Base-by-base conservation (phyloP, 768 basidiomycete species). In the Agrocybe chaxingu region DNA sequence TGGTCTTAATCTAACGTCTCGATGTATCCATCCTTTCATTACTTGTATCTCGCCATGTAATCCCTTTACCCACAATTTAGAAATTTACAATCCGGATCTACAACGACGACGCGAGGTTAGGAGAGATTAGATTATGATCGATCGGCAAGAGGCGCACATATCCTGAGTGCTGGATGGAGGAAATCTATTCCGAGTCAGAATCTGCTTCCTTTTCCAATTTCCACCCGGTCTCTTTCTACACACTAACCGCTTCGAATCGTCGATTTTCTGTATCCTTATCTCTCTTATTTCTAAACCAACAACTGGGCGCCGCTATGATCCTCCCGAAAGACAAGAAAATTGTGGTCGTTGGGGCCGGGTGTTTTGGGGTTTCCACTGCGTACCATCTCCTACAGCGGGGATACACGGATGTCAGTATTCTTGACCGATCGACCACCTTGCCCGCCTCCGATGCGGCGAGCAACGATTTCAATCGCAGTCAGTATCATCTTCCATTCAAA, bases 321-420 rank as follows among this genome's bases (percentile, higher is more conserved):
- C 62, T 62, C 52, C 57, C 53, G 50, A 58, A 60, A 44, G 43
- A 68, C 50, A 61, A 70, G 58, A 68, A 65, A 45, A 70, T 85
- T 40, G 60, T 92, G 46, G 84, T 94, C 53, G 73, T 92, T 38
- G 92, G 92, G 24, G 85, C 89, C 36, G 92, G 92, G 4, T 84
- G 84, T 56, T 95, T 95, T 63, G 94, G 94, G 5, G 71, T 91
- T 44, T 94, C 92, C 12, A 89, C 94, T 0, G 94, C 92, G 1
- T 78, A 83, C 57, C 83, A 91, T 62, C 81, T 96, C 45, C 72
- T 95, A 43, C 64, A 70, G 48, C 71, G 84, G 52, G 86, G 88
- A 12, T 93, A 84, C 67, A 74, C 66, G 11, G 61, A 84, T 50
- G 77, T 96, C 54, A 89, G 82, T 0, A 68, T 97, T 6, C 72